These are phyloP conservation scores for Pseudisothecium myosuroides DNA, from an alignment of 225 moss, liverwort and hornwort species.

Conservation along the genomic window DNA sequence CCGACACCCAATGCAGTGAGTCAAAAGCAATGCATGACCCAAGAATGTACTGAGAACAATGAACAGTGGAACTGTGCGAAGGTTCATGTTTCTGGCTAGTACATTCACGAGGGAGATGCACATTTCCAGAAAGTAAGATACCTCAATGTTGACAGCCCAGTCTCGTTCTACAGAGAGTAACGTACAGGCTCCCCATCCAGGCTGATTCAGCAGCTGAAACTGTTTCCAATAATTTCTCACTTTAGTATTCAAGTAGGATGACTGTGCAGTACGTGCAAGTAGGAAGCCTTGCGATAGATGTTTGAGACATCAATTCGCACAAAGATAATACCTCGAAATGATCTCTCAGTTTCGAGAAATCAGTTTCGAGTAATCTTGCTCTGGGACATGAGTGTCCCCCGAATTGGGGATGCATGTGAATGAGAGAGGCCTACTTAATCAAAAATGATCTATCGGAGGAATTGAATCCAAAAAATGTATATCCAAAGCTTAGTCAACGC, in stretches of 20 bases:
- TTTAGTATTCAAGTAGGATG: neutral
- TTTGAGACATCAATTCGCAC: neutral
- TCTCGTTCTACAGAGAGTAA: neutral
- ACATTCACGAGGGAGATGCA: neutral
- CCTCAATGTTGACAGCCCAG: neutral
- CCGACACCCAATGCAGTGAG: neutral
- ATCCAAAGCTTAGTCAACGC: neutral
- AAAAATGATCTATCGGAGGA: neutral
- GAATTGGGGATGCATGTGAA: neutral
- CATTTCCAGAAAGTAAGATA: neutral
- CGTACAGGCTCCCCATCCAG: neutral
- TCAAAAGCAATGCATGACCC: neutral
- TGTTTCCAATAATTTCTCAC: neutral
- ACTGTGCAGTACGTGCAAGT: neutral
- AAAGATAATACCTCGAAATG: neutral
- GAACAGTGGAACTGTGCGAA: neutral
- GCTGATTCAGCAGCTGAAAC: neutral
- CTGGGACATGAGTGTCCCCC: neutral
- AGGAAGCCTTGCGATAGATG: neutral
- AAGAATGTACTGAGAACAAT: neutral
- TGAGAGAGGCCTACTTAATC: neutral
- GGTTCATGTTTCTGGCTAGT: slow-evolving; percentile 4
- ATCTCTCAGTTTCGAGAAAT: neutral
- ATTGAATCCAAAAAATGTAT: neutral
- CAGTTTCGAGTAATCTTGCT: neutral